phyloP scores from a whole-genome alignment of 805 yeast genomes.

The Starmera pachycereana region DNA sequence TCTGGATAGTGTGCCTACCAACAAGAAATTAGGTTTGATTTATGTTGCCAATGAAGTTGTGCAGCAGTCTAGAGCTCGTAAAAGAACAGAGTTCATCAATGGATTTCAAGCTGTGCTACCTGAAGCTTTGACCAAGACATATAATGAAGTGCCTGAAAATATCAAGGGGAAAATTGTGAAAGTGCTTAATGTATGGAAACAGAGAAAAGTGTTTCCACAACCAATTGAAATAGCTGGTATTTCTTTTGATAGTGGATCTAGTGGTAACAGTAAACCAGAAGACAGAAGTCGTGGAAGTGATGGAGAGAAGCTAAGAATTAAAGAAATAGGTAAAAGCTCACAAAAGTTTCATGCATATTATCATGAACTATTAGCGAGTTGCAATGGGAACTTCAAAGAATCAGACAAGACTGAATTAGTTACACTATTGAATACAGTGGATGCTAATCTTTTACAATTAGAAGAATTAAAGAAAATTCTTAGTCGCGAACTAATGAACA shows the following conservation, averaged over 20 bases:
- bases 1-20: slow-evolving; percentile 22
- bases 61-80: slow-evolving; percentile 62
- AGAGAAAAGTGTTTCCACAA: slow-evolving; percentile 33
- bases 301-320: background rate
- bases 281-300: background rate
- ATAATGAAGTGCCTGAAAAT: slow-evolving; percentile 7
- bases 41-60: slow-evolving; percentile 76
- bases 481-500: slow-evolving; percentile 4
- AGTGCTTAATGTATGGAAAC: slow-evolving; percentile 47
- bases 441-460: slow-evolving; percentile 9
- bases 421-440: slow-evolving; percentile 3
- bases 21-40: slow-evolving; percentile 43
- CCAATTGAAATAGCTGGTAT: slow-evolving; percentile 5
- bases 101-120: slow-evolving; percentile 47
- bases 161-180: slow-evolving; percentile 31
- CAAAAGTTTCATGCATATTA: slow-evolving; percentile 12
- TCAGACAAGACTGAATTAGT: slow-evolving; percentile 2
- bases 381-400: slow-evolving; percentile 9
- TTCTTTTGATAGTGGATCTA: background rate
- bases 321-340: slow-evolving; percentile 3
- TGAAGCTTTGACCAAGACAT: slow-evolving; percentile 23
- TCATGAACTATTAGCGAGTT: slow-evolving; percentile 10
- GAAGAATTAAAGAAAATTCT: slow-evolving; percentile 10
- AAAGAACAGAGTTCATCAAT: slow-evolving; percentile 44
- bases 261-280: background rate